phyloP scores from a whole-genome alignment of 2,329 filamentous ascomycete genomes.

The Paraphoma chrysanthemicola region DNA sequence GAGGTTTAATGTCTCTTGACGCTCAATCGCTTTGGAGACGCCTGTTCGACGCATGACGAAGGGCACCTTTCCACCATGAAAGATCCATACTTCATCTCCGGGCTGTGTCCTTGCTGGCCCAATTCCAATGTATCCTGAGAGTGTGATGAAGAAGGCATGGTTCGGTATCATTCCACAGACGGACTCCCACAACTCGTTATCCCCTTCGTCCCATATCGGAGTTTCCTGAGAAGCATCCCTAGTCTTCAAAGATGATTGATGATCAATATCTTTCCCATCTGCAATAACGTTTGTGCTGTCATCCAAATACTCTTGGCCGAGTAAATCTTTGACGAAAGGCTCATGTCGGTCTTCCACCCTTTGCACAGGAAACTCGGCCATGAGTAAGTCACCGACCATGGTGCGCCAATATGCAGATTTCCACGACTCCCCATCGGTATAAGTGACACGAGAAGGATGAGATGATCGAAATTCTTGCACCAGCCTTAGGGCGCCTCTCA shows the following conservation, averaged over 20 bases:
- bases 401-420: conserved; percentile 11
- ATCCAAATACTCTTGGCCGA: not conserved
- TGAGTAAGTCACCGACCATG: conserved; percentile 15
- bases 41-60: conserved; percentile 11
- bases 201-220: not conserved
- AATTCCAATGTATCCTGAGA: conserved; percentile 22
- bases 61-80: conserved; percentile 23
- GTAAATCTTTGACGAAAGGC: not conserved
- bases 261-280: not conserved
- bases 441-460: not conserved
- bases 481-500: too few relatives aligned
- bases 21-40: not conserved
- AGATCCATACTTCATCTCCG: conserved; percentile 20
- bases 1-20: not conserved
- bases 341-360: not conserved
- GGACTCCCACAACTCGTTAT: conserved; percentile 1
- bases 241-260: not conserved
- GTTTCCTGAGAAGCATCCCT: not conserved
- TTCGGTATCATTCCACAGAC: conserved; percentile 4
- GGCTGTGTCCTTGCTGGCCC: conserved; percentile 12
- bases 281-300: not conserved
- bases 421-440: conserved; percentile 8
- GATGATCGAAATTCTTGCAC: too few relatives aligned
- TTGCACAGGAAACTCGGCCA: conserved; percentile 15
- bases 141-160: conserved; percentile 21